Base-by-base conservation (phyloP, 140 eudicot genomes). In the Stevia rebaudiana region DNA sequence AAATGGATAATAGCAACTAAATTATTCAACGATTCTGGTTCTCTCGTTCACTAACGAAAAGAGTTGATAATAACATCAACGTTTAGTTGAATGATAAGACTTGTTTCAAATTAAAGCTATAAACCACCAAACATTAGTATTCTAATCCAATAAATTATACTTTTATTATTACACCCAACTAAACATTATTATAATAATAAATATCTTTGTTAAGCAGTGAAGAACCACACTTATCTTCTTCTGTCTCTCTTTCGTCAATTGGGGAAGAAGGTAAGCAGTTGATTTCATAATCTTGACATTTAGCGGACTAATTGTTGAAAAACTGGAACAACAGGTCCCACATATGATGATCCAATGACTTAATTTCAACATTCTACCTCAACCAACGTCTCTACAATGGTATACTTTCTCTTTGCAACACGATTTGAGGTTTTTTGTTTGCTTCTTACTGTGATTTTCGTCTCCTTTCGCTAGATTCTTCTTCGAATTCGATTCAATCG, bases 221-320 rank as follows among this genome's bases (percentile, higher is more conserved):
- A 59, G 4, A 36, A 18, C 31, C 65, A 19, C 48, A 36, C 65
- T 30, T 35, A 12, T 17, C 47, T 49, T 50, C 25, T n/a, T 7
- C 11, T 5, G 12, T 21, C 22, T 28, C 46, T 41, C 49, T 62
- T 41, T 25, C 25, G 3, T 72, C 49, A 55, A 60, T 36, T 40
- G 18, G 55, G 47, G 18, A 22, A 11, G 67, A 74, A 69, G 79
- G 80, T 60, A 51, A 63, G 63, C 84, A 48, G 80, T 80, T 61
- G 68, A 37, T 72, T 71, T 65, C 78, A 66, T 23, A 61, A 4
- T 70, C 67, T 81, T 80, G 76, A 78, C 82, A 55, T 80, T 61
- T 72, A 72, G 86, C 64, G 69, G 57, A 71, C 80, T 63, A 31
- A 70, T 71, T 68, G 76, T 64, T 78, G 71, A 74, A 81, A 70